Evolutionary conservation across 345 rosid species (phyloP).

Genomic region (Salix dunnii): DNA sequence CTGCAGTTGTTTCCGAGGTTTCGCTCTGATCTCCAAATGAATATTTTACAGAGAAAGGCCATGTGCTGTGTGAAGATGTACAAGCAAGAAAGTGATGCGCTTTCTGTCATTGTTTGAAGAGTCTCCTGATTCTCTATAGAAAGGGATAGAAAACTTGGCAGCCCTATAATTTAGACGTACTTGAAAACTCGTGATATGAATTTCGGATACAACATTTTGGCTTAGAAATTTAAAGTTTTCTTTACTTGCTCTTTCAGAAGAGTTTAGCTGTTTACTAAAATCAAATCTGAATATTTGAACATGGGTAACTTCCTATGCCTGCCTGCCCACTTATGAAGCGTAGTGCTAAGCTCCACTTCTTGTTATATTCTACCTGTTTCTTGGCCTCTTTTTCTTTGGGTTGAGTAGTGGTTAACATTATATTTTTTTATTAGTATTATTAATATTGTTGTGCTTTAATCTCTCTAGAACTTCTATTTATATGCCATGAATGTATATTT

Average conservation of each 20-base stretch:
- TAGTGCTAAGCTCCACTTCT: too few relatives aligned
- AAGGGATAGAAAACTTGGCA: not conserved
- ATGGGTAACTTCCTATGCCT: not conserved
- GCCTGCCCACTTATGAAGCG: too few relatives aligned
- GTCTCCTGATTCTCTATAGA: not conserved
- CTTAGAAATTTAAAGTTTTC: not conserved
- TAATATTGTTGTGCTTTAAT: not conserved
- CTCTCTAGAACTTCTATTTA: not conserved
- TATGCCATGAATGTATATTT: not conserved
- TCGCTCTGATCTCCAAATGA: slow-evolving; percentile 4
- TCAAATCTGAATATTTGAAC: not conserved
- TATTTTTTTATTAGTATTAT: too few relatives aligned
- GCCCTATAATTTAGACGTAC: not conserved
- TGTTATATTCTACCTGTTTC: not conserved
- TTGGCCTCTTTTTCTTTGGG: not conserved
- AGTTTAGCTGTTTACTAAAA: not conserved
- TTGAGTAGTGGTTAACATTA: not conserved
- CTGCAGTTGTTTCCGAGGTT: slow-evolving; percentile 1
- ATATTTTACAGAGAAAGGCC: not conserved
- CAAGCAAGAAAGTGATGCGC: slow-evolving; percentile 8
- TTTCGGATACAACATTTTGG: not conserved
- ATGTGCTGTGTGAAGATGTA: slow-evolving; percentile 2
- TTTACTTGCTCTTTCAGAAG: not conserved
- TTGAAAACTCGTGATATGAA: not conserved
- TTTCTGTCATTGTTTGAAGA: slow-evolving; percentile 15